These are phyloP conservation scores for Sarocladiaceae sp. DNA, from an alignment of 2,329 filamentous ascomycete species.

Conservation along the genomic window DNA sequence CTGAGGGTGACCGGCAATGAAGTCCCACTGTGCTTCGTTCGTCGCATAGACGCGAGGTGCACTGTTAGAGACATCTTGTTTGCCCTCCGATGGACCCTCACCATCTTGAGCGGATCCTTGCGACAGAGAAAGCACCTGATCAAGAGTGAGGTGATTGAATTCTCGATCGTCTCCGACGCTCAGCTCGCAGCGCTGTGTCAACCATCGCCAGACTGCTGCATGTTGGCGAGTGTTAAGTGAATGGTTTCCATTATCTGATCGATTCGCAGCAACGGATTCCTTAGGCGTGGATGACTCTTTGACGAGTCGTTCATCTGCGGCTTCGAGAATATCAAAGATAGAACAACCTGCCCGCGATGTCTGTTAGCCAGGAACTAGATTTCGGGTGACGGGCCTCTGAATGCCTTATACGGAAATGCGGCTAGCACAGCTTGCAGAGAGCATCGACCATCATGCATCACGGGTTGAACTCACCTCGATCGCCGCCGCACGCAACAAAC, in stretches of 20 bases:
- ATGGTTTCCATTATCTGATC: slow-evolving; percentile 4
- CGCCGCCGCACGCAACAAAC: slow-evolving; percentile 30
- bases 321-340: too few species aligned
- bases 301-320: too few species aligned
- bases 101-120: neutral
- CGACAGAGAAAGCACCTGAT: slow-evolving; percentile 21
- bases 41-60: slow-evolving; percentile 38
- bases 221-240: slow-evolving; percentile 17
- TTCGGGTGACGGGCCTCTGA: too few species aligned
- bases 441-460: too few species aligned
- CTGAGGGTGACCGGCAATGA: slow-evolving; percentile 51
- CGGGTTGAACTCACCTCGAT: slow-evolving; percentile 32
- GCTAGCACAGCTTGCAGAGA: too few species aligned
- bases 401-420: too few species aligned
- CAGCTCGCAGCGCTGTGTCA: slow-evolving; percentile 27
- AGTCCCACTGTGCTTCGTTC: slow-evolving; percentile 53
- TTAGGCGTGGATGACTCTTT: too few species aligned
- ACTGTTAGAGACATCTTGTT: neutral
- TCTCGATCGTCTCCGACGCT: slow-evolving; percentile 26
- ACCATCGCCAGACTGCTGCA: slow-evolving; percentile 30
- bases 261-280: too few species aligned
- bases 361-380: too few species aligned
- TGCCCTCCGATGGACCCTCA: neutral
- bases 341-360: too few species aligned
- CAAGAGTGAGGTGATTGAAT: slow-evolving; percentile 33